These are phyloP conservation scores for Choiromyces venosus DNA, from an alignment of 495 filamentous ascomycete genomes.

Conservation along the genomic window DNA sequence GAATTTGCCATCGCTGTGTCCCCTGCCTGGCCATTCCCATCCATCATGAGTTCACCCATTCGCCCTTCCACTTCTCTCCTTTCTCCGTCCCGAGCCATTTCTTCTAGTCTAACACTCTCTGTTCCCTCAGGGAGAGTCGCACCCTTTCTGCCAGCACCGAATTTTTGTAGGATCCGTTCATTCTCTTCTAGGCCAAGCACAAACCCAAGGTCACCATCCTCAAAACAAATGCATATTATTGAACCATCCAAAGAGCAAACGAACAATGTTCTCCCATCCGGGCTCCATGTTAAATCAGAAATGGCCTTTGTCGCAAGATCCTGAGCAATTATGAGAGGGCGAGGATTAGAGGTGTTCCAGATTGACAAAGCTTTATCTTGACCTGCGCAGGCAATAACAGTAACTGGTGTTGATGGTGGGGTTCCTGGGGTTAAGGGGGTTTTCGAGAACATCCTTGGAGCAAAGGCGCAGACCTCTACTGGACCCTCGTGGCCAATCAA, in stretches of 20 bases:
- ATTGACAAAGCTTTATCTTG: conserved; percentile 93
- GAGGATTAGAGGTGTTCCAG: conserved; percentile 91
- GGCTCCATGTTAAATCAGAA: conserved; percentile 89
- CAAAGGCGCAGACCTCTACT: conserved; percentile 95
- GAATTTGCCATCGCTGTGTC: conserved; percentile 37
- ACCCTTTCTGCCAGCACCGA: conserved; percentile 74
- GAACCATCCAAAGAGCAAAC: conserved; percentile 81
- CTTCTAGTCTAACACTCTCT: conserved; percentile 78
- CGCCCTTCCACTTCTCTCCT: conserved; percentile 80
- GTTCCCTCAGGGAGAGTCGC: conserved; percentile 87
- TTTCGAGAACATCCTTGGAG: conserved; percentile 79
- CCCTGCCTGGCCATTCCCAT: conserved; percentile 45
- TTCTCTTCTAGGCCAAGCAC: conserved; percentile 76
- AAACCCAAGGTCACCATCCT: conserved; percentile 67
- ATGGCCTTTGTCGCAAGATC: conserved; percentile 85
- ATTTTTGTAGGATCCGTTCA: conserved; percentile 85
- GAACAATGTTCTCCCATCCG: conserved; percentile 82
- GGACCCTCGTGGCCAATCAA: conserved; percentile 95
- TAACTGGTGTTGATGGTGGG: conserved; percentile 57
- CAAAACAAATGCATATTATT: conserved; percentile 69
- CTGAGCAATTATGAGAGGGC: conserved; percentile 80
- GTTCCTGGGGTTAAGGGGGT: conserved; percentile 52
- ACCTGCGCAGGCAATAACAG: conserved; percentile 91
- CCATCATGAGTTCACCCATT: conserved; percentile 98
- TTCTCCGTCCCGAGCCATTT: conserved; percentile 85